phyloP scores from a whole-genome alignment of 495 filamentous ascomycete genomes.

The Daldinia bambusicola region DNA sequence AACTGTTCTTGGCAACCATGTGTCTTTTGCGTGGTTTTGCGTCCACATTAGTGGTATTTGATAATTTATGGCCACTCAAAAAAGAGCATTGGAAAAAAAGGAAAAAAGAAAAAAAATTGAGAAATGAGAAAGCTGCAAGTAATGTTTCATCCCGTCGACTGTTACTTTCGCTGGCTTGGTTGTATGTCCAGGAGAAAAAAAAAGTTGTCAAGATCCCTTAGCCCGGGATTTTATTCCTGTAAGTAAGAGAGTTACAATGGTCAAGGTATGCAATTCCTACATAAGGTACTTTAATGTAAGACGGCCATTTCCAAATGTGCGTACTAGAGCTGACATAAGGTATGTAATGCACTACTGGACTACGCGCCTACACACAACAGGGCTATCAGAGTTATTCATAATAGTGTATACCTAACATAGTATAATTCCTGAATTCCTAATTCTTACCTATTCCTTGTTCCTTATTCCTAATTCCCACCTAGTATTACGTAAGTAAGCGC shows the following conservation, averaged over 20 bases:
- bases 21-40: constrained; percentile 3
- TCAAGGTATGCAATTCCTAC: too few species aligned
- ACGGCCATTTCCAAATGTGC: too few species aligned
- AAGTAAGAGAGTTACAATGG: not conserved
- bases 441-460: too few species aligned
- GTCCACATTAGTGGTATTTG: not conserved
- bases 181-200: constrained; percentile 8
- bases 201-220: constrained; percentile 1
- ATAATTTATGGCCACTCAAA: constrained; percentile 2
- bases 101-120: too few species aligned
- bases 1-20: not conserved
- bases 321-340: too few species aligned
- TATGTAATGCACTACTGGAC: too few species aligned
- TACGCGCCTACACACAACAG: too few species aligned
- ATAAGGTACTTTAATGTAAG: too few species aligned
- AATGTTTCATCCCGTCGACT: constrained; percentile 32
- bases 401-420: too few species aligned
- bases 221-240: not conserved
- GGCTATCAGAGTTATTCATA: too few species aligned
- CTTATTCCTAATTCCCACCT: too few species aligned
- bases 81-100: not conserved
- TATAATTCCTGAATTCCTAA: too few species aligned
- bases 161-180: constrained; percentile 9
- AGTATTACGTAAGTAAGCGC: not conserved
- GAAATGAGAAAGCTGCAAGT: constrained; percentile 21